Base-by-base conservation (phyloP, 2,329 filamentous ascomycete genomes). In the Calonectria pseudoturangicola region DNA sequence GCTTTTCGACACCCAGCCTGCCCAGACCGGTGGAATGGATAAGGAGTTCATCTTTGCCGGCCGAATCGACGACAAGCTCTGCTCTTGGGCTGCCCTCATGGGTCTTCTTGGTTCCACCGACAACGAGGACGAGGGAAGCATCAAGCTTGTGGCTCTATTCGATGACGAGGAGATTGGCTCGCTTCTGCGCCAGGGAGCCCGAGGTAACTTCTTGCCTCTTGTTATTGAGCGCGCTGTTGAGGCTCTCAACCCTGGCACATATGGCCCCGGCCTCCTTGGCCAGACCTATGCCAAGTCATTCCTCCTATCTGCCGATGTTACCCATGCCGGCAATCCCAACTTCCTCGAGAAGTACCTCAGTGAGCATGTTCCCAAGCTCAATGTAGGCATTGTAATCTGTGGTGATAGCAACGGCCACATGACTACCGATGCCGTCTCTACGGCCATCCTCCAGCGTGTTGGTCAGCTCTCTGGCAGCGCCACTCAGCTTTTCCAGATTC, bases 121-220 rank as follows among this genome's bases (percentile, higher is more conserved):
- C 47, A 87, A 84, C 76, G 86, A 89, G 1, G 83, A 87, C 12
- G 90, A 93, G 73, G 89, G 92, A n/a, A 90, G 93, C 67, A 92
- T 98, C 84, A 97, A 97, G 85, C 88, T 98, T 68, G 94, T 97
- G 43, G 95, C 93, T n/a, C 92, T 98, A 79, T 98, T 98, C 81
- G 97, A 98, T 82, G 94, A 98, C 80, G 97, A 99, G 84, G 97
- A 99, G 84, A 98, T 99, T 73, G 97, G 97, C 73, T 97, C 94
- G 30, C 88, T 95, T 10, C 91, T 98, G 64, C 94, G 96, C 69
- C 96, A 98, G 86, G 97, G 97, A 73, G 97, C 97, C 7, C 90
- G 91, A 66, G 93, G 94, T 69, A 98, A 98, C 87, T 97, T 98
- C 87, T 89, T 98, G 70, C 93, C 95, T 48, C 89, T 90, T 45